Evolutionary conservation across 371 early-diverging fungal genomes (phyloP), one percentile per base, ranked within the genome.

Genomic region (Funneliformis caledonium): DNA sequence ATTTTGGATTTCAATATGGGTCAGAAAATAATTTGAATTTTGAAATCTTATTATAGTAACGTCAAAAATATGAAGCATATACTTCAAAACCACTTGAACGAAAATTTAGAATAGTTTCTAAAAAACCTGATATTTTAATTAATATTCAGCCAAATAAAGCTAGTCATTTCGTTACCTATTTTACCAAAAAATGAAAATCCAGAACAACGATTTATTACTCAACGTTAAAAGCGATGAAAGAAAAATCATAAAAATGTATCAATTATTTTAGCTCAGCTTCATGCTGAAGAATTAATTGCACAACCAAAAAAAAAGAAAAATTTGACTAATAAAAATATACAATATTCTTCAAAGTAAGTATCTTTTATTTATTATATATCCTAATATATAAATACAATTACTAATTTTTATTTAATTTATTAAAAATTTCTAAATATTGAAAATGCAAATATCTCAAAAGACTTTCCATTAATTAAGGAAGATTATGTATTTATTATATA

Each of bases 121-220:
- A 5, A 64, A 64, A 2, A 33, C 0, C 33, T 0, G 8, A 33
- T 31, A 9, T 5, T 7, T 22, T 8, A 6, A 12, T 31, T n/a
- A n/a, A n/a, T 31, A 64, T 64, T 11, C 64, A 64, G 8, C 26
- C 8, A 9, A 64, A 64, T 64, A 64, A 64, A 33, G 33, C 68
- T 42, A 68, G 68, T 68, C 19, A 68, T 33, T 37, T 68, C 11
- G 68, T 68, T 43, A 11, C 43, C 12, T 37, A 37, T 16, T 68
- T 68, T 68, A 43, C 43, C 16, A n/a, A 68, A 68, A 12, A 68
- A 68, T 68, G 64, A 64, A 64, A 64, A 64, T 22, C 26, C 33
- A 11, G 26, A 64, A 4, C 26, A 22, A 64, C 2, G 26, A 64
- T 22, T 64, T 11, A 9, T 64, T 31, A 64, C 22, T 31, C 64